Conservation (phyloP, 2,329 filamentous ascomycete species). For the Microdochium bolleyi region DNA sequence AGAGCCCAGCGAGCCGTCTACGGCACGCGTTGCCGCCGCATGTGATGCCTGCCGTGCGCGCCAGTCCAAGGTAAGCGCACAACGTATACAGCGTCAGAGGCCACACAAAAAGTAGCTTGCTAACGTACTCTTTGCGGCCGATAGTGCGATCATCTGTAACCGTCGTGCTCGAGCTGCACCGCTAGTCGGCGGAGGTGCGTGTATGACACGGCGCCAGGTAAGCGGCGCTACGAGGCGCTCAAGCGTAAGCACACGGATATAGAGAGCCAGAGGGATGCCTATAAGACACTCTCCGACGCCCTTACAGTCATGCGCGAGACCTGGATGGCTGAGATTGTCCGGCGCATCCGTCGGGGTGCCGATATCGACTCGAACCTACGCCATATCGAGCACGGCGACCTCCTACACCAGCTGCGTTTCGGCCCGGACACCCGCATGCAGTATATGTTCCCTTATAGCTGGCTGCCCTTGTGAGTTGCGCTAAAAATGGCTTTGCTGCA, state of each 20-base stretch:
- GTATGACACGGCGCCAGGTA: not conserved
- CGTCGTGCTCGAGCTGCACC: not conserved
- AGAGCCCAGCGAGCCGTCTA: no score
- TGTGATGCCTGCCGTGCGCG: not conserved
- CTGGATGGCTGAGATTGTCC: slow-evolving; percentile 25
- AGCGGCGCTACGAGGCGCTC: slow-evolving; percentile 11
- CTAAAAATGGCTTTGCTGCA: not conserved
- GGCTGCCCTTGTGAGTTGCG: not conserved
- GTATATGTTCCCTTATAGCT: slow-evolving; percentile 28
- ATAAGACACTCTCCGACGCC: slow-evolving; percentile 9
- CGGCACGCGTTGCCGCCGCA: not conserved
- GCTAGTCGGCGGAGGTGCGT: not conserved
- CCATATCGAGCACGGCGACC: slow-evolving; percentile 24
- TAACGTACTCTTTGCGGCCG: not conserved
- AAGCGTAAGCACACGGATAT: slow-evolving; percentile 21
- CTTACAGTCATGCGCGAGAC: slow-evolving; percentile 11
- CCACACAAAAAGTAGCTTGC: not conserved
- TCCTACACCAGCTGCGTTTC: slow-evolving; percentile 27
- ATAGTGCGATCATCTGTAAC: not conserved
- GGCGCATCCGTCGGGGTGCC: slow-evolving; percentile 22
- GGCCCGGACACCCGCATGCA: slow-evolving; percentile 26
- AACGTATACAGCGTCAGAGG: not conserved
- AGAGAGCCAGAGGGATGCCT: slow-evolving; percentile 13
- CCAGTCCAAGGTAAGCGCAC: not conserved
- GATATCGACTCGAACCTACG: slow-evolving; percentile 21